Conservation (phyloP, 805 yeast genomes). For the Sugiyamaella boreocaroliniensis region DNA sequence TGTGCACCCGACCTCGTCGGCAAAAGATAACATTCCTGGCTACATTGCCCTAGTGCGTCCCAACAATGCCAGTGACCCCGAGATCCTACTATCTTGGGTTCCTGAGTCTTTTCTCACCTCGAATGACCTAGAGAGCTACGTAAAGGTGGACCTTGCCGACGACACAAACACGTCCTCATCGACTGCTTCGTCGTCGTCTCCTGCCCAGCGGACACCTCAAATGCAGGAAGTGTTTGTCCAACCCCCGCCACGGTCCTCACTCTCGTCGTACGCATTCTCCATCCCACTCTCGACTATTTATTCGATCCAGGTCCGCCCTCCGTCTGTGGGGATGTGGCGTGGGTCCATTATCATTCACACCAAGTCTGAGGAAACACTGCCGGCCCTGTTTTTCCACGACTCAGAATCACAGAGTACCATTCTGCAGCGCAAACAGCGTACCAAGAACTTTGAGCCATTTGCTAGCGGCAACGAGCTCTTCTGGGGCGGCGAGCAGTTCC, state of each 20-base stretch:
- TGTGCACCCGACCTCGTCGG: conserved; percentile 71
- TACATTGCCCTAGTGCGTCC: conserved; percentile 61
- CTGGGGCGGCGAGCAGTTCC: conserved; percentile 90
- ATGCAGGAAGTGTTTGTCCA: conserved; percentile 34
- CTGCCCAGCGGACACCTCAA: not conserved
- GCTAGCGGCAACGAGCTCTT: conserved; percentile 44
- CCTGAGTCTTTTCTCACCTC: conserved; percentile 43
- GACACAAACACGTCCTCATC: conserved; percentile 8
- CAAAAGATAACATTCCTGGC: conserved; percentile 76
- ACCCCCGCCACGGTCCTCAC: conserved; percentile 46
- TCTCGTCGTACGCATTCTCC: conserved; percentile 63
- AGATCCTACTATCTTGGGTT: conserved; percentile 58
- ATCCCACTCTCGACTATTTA: conserved; percentile 54
- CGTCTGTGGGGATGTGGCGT: conserved; percentile 83
- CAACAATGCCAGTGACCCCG: conserved; percentile 37
- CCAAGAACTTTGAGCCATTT: conserved; percentile 69
- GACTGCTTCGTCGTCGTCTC: conserved; percentile 4
- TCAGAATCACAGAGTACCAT: conserved; percentile 73
- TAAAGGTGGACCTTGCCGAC: conserved; percentile 43
- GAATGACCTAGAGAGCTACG: conserved; percentile 43
- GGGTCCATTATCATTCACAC: conserved; percentile 80
- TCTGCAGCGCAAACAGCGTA: conserved; percentile 50
- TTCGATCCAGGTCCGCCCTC: conserved; percentile 77
- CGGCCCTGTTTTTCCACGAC: conserved; percentile 89
- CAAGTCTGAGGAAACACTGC: conserved; percentile 53